Evolutionary conservation across 169 alveolate genomes (phyloP), one percentile per base, ranked within the genome.

Genomic region (Ichthyophthirius multifiliis): DNA sequence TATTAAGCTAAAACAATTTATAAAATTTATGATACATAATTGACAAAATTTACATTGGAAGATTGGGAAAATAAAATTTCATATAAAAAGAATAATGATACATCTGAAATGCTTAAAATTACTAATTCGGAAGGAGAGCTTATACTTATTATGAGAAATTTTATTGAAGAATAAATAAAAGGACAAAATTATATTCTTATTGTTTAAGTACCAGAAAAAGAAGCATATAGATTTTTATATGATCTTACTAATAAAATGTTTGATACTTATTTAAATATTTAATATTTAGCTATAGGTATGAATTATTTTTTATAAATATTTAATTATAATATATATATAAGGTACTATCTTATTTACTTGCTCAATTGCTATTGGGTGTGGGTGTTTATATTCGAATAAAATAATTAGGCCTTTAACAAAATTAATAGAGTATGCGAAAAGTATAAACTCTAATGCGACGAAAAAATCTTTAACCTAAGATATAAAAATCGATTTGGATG

Each of bases 161-260:
- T 67, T 35, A 67, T 67, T 15, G 20, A 67, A 67, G 41, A 35
- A 5, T 3, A 67, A 37, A 41, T 67, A 0, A 35, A 39, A 9
- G 48, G 63, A 16, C 35, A 67, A 20, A 41, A 67, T 18, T 67
- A 34, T 30, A 37, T 67, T 3, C 64, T 67, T 5, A 39, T 39
- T 5, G 77, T 67, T 2, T 39, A 67, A 41, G 77, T 67, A 15
- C 77, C 77, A 2, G 46, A 67, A 67, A 37, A 13, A 20, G 77
- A 67, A 39, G 77, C 77, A 9, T 67, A 67, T 67, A 23, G 18
- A 41, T 67, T 67, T 44, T 37, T 67, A 13, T 34, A 35, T 5
- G 77, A 67, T 5, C 46, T 67, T 5, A 16, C 55, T 7, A 62
- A 67, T 9, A 34, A 34, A 7, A 67, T 67, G 77, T 18, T 34